These are phyloP conservation scores for Diaporthe velutina DNA, from an alignment of 2,329 filamentous ascomycete genomes.

Conservation along the genomic window DNA sequence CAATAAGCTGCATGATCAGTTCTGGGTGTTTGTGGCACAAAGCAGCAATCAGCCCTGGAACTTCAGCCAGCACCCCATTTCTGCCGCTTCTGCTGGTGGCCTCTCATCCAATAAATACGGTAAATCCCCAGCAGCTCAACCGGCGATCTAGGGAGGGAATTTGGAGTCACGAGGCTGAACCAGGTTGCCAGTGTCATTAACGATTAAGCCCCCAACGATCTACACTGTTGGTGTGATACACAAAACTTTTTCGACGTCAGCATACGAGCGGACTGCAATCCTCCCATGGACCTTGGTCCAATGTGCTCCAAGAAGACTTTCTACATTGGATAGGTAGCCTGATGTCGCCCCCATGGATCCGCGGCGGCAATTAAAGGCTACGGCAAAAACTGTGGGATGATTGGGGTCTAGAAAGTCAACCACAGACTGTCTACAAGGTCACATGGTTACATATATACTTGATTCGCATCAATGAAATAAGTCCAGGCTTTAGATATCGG, in stretches of 20 bases:
- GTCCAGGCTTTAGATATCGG: no score
- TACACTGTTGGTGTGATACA: neutral
- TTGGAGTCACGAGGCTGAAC: no score
- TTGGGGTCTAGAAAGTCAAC: no score
- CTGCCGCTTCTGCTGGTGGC: neutral
- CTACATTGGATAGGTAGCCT: no score
- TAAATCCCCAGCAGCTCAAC: neutral
- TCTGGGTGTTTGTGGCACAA: neutral
- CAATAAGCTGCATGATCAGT: neutral
- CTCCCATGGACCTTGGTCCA: no score
- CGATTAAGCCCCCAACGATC: neutral
- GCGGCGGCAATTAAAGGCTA: no score
- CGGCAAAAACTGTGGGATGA: no score
- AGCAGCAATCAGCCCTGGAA: neutral
- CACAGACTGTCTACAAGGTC: no score
- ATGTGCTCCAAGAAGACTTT: neutral
- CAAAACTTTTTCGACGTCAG: neutral
- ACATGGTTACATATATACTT: no score
- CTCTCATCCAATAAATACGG: neutral
- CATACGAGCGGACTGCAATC: neutral
- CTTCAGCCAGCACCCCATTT: neutral
- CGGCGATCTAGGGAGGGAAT: neutral
- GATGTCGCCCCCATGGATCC: no score
- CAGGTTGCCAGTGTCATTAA: no score
- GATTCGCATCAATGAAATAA: no score